phyloP scores from a whole-genome alignment of 495 filamentous ascomycete species.

The Neurospora intermedia region DNA sequence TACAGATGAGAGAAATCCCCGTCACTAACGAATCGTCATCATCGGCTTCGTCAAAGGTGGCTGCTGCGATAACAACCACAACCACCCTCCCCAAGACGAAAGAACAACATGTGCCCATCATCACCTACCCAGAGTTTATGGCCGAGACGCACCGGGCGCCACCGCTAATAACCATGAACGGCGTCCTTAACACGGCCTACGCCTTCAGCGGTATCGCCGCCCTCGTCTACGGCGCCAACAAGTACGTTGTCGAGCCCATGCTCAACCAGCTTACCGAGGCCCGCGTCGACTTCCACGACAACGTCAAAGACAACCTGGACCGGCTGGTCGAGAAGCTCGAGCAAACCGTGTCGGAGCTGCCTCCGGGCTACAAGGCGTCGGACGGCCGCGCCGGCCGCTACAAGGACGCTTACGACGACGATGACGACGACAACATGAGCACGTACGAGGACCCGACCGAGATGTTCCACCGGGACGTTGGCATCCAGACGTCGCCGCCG shows the following conservation, averaged over 20 bases:
- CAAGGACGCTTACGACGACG: background rate
- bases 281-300: constrained; percentile 69
- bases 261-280: constrained; percentile 57
- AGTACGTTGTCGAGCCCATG: constrained; percentile 79
- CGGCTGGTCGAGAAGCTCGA: constrained; percentile 68
- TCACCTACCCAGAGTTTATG: constrained; percentile 96
- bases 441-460: constrained; percentile 58
- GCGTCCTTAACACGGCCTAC: constrained; percentile 70
- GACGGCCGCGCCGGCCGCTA: constrained; percentile 6
- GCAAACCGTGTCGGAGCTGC: constrained; percentile 49
- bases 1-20: constrained; percentile 1
- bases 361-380: constrained; percentile 17
- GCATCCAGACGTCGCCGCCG: constrained; percentile 69
- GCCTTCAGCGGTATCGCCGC: constrained; percentile 58
- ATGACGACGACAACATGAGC: constrained; percentile 20
- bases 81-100: constrained; percentile 14
- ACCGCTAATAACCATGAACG: constrained; percentile 66
- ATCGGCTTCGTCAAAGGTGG: background rate
- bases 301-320: constrained; percentile 51
- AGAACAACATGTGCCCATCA: constrained; percentile 65
- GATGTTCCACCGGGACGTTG: constrained; percentile 83
- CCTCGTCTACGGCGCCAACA: constrained; percentile 68
- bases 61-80: constrained; percentile 1
- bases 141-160: constrained; percentile 47
- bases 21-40: background rate